A percentile compares a stretch with the other conserved stretches of the same genome.
Evolutionary conservation across 2,329 filamentous ascomycete species (phyloP).

Genomic region (Plenodomus lindquistii): DNA sequence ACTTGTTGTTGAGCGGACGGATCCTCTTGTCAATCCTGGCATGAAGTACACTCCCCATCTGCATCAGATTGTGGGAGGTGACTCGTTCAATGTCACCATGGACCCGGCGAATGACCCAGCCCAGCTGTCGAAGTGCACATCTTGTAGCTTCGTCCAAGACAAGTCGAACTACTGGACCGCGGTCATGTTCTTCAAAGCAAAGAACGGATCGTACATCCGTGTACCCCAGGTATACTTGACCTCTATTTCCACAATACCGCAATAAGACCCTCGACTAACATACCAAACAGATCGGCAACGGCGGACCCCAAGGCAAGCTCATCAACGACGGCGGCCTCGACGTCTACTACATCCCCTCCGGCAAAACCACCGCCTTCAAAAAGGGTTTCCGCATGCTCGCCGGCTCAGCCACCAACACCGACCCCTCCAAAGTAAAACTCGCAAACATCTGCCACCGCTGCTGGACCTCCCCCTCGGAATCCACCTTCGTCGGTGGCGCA

Average conservation of each 20-base stretch:
- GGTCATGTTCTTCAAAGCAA: constrained; percentile 43
- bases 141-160: constrained; percentile 37
- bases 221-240: constrained; percentile 26
- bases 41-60: constrained; percentile 43
- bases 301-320: constrained; percentile 39
- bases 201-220: constrained; percentile 38
- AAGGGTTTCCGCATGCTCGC: constrained; percentile 43
- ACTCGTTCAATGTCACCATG: constrained; percentile 42
- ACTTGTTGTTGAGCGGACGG: constrained; percentile 32
- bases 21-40: constrained; percentile 25
- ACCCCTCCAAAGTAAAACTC: constrained; percentile 31
- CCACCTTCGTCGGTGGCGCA: constrained; percentile 54
- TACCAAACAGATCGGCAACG: constrained; percentile 29
- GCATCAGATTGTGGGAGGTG: constrained; percentile 41
- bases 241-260: neutral
- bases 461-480: constrained; percentile 51
- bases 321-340: constrained; percentile 42
- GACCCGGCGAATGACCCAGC: constrained; percentile 31
- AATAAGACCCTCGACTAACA: neutral
- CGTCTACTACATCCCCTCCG: constrained; percentile 41
- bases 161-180: constrained; percentile 44
- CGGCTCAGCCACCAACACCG: constrained; percentile 36
- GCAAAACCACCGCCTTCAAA: constrained; percentile 41
- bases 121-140: constrained; percentile 36
- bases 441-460: constrained; percentile 41